These are phyloP conservation scores for Pythium phragmitis DNA, from an alignment of 352 stramenopile genomes.

Conservation along the genomic window DNA sequence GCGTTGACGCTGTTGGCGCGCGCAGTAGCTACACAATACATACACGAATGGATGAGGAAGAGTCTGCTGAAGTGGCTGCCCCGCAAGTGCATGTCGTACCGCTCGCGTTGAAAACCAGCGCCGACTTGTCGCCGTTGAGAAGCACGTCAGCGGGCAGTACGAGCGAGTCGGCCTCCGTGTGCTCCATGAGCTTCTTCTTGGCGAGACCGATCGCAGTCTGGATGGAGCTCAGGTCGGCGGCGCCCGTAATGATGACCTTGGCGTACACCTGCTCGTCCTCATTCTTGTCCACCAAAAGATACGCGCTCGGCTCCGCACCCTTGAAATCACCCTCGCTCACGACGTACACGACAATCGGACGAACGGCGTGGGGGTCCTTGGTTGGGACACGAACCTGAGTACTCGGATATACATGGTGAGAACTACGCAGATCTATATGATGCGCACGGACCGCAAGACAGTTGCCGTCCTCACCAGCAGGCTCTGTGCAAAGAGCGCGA, in stretches of 20 bases:
- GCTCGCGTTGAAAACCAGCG: conserved; percentile 69
- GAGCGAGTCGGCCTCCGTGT: conserved; percentile 50
- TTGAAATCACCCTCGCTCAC: conserved; percentile 63
- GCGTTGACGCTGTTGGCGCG: conserved; percentile 66
- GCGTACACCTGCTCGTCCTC: conserved; percentile 59
- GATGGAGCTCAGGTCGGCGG: conserved; percentile 49
- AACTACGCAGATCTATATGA: not conserved
- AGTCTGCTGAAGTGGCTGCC: not conserved
- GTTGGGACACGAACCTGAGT: conserved; percentile 50
- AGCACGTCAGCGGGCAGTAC: conserved; percentile 57
- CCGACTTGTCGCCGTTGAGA: conserved; percentile 61
- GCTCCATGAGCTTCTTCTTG: conserved; percentile 72
- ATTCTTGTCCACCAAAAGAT: conserved; percentile 64
- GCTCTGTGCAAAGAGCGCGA: conserved; percentile 70
- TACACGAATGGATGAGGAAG: not conserved
- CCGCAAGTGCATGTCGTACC: conserved; percentile 17
- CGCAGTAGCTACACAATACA: conserved; percentile 29
- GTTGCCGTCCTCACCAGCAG: conserved; percentile 43
- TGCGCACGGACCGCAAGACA: too few relatives aligned
- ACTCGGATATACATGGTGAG: not conserved
- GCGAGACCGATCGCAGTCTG: conserved; percentile 57
- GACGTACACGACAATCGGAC: conserved; percentile 79
- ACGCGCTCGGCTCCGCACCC: conserved; percentile 51
- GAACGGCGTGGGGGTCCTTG: conserved; percentile 64
- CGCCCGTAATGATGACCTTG: conserved; percentile 72